These are phyloP conservation scores for Grigorovia yakushimaensis DNA, from an alignment of 805 yeast species.

Conservation along the genomic window DNA sequence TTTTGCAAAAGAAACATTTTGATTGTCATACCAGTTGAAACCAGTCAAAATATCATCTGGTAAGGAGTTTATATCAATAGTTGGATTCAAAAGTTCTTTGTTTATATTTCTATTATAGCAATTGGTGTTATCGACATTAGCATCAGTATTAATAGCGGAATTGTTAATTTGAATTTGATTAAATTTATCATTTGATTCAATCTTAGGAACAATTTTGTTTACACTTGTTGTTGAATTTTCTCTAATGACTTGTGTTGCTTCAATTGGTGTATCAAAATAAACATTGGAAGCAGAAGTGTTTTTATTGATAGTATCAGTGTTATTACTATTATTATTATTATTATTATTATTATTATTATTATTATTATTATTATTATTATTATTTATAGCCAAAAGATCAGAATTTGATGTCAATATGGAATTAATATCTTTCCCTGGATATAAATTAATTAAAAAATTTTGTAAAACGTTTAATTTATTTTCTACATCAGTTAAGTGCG, in stretches of 20 bases:
- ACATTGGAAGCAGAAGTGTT: neutral
- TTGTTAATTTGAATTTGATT: too few relatives aligned
- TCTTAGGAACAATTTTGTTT: too few relatives aligned
- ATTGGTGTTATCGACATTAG: too few relatives aligned
- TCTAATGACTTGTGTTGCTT: too few relatives aligned
- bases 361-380: too few relatives aligned
- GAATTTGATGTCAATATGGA: conserved; percentile 7
- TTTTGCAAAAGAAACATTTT: neutral
- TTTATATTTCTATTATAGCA: too few relatives aligned
- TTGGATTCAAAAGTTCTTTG: neutral
- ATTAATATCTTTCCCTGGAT: conserved; percentile 42
- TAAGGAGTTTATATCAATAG: conserved; percentile 1
- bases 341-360: too few relatives aligned
- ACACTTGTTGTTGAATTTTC: neutral
- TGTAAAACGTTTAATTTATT: conserved; percentile 41
- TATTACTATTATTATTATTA: too few relatives aligned
- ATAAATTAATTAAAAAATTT: conserved; percentile 31
- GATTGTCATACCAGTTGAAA: conserved; percentile 49
- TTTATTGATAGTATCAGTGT: too few relatives aligned
- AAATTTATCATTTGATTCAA: too few relatives aligned
- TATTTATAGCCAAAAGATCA: neutral
- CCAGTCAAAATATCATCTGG: conserved; percentile 28
- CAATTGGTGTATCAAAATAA: neutral
- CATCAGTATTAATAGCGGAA: too few relatives aligned
- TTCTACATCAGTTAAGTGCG: conserved; percentile 70